These are phyloP conservation scores for Vigna trinervia DNA, from an alignment of 306 rosid genomes.

Conservation along the genomic window DNA sequence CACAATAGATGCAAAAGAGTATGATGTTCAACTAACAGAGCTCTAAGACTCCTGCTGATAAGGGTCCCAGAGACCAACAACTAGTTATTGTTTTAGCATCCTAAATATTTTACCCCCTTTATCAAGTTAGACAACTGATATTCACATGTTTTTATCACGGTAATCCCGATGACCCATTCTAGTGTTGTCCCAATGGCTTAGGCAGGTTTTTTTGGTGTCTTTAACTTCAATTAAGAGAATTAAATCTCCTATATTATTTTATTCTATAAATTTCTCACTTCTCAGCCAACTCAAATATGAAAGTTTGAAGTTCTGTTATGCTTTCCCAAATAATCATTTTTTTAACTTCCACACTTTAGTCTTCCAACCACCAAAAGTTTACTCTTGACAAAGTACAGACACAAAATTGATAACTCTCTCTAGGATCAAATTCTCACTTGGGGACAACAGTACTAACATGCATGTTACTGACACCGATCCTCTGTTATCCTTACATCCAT, in stretches of 20 bases:
- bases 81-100: neutral
- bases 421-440: neutral
- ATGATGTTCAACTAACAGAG: neutral
- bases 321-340: neutral
- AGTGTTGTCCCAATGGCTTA: neutral
- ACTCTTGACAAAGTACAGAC: neutral
- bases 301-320: neutral
- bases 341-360: neutral
- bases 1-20: neutral
- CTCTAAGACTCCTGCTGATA: neutral
- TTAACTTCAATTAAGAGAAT: neutral
- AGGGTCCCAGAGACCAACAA: neutral
- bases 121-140: neutral
- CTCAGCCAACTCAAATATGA: neutral
- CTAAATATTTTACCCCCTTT: neutral
- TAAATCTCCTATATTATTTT: neutral
- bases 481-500: neutral
- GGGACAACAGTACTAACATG: neutral
- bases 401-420: neutral
- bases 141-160: no score
- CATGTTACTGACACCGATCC: no score
- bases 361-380: neutral
- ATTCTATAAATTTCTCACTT: neutral
- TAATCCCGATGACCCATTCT: neutral
- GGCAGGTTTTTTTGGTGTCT: neutral